Evolutionary conservation across 768 basidiomycete genomes (phyloP).

Genomic region (Auricularia cornea): DNA sequence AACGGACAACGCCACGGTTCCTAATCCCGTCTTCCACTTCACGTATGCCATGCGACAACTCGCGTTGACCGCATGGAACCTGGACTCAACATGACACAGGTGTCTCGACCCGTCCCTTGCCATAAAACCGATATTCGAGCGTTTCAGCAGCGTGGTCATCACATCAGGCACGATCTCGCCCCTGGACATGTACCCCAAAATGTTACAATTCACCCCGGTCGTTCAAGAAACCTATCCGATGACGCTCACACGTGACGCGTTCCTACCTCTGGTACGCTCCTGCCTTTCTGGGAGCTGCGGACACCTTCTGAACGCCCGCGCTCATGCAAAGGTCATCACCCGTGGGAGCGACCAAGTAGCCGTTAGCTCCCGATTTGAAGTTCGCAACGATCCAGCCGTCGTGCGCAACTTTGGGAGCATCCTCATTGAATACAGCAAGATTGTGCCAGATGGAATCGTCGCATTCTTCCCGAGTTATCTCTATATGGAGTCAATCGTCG

Average conservation of each 20-base stretch:
- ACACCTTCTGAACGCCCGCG: not conserved
- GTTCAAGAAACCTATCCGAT: constrained; percentile 97
- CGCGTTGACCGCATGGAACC: not conserved
- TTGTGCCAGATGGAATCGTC: constrained; percentile 96
- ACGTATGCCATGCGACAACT: constrained; percentile 44
- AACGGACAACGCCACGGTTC: constrained; percentile 96
- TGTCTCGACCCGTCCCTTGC: constrained; percentile 97
- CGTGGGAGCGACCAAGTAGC: constrained; percentile 97
- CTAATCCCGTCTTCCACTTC: constrained; percentile 97
- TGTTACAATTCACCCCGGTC: constrained; percentile 95
- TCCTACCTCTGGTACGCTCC: constrained; percentile 76
- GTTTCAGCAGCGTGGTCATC: constrained; percentile 96
- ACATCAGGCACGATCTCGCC: constrained; percentile 98
- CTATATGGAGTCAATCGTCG: constrained; percentile 99
- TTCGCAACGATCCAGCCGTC: constrained; percentile 97
- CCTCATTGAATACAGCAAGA: constrained; percentile 94
- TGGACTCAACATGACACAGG: constrained; percentile 31
- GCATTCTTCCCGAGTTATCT: constrained; percentile 99
- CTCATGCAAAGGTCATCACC: constrained; percentile 71
- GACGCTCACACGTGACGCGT: constrained; percentile 94
- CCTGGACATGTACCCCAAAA: constrained; percentile 99
- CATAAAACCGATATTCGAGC: constrained; percentile 96
- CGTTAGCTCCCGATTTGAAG: constrained; percentile 97
- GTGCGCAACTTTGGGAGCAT: constrained; percentile 99
- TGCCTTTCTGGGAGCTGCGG: not conserved